Evolutionary conservation across 305 asterid genomes (phyloP), one percentile per base, ranked within the genome.

Genomic region (Fraxinus platypoda): DNA sequence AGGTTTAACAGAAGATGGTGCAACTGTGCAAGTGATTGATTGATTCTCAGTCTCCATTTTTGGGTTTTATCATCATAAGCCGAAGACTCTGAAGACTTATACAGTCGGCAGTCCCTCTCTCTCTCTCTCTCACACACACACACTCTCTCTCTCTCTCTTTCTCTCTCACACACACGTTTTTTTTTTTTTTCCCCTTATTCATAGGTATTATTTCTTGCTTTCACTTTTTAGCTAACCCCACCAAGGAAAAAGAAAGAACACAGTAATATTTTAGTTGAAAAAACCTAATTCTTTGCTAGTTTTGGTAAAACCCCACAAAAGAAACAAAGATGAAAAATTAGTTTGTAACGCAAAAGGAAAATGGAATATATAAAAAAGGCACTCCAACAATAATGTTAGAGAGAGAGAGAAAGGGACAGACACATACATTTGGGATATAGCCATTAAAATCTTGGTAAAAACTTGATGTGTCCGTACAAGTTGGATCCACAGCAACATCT

Each of bases 281-380:
- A 81, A 86, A 78, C 83, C 85, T 83, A 77, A 84, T 87, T 57
- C 78, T 80, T 90, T 86, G 86, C 94, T 84, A 75, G 81, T 85
- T 92, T 82, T 85, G 86, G 90, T 62, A 78, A 79, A 81, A 80
- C 81, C 33, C 89, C 89, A 80, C 78, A 72, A 54, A 31, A 12
- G 70, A 37, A 71, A 31, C 73, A 80, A 80, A 83, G 74, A 59
- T 70, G 68, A 82, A 84, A 81, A 49, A 52, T 13, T 30, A 70
- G 68, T 6, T 64, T 30, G 84, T 21, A 74, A 87, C 85, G 37
- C 81, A 80, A 76, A 81, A 78, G 30, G 13, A 74, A 83, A 26
- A 8, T 23, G 13, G 30, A 15, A 71, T 43, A 77, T 62, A 21
- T 23, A 62, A 59, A 59, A 21, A 21, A 23, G 25, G 9, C 73